Conservation (phyloP, 148 eudicot genomes). For the Chenopodium quinoa region DNA sequence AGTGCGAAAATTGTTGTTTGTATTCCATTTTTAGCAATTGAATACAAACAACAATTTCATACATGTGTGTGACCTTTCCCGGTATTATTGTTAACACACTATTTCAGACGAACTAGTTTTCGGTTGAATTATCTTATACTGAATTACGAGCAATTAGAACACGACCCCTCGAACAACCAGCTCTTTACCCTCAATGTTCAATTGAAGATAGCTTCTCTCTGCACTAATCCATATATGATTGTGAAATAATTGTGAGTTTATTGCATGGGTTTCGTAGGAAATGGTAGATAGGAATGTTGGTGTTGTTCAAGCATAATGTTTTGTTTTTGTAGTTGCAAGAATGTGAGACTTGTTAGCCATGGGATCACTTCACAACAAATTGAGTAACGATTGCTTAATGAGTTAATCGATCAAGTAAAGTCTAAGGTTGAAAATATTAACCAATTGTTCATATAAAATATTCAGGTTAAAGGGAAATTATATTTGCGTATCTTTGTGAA, state of each 20-base stretch:
- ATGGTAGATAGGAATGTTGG: not conserved
- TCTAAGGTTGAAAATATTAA: no score
- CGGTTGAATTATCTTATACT: not conserved
- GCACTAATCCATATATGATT: not conserved
- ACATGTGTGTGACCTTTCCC: not conserved
- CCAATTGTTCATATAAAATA: no score
- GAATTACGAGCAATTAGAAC: not conserved
- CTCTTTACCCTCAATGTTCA: not conserved
- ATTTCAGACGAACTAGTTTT: not conserved
- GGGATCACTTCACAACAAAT: no score
- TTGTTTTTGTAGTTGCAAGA: no score
- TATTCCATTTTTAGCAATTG: not conserved
- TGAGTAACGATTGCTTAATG: no score
- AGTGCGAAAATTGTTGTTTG: not conserved
- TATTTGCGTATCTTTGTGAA: no score
- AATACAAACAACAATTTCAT: no score
- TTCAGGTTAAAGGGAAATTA: no score
- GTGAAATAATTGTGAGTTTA: not conserved
- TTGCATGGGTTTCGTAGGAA: not conserved
- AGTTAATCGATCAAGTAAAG: no score
- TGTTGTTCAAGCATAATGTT: no score
- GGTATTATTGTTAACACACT: not conserved
- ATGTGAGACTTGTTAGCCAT: no score
- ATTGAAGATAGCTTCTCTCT: not conserved
- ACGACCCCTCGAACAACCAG: not conserved